Percentiles rank a stretch among this genome's conserved stretches.
These are phyloP conservation scores for Ophiostoma perfectum DNA, from an alignment of 2,329 filamentous ascomycete genomes.

Conservation along the genomic window DNA sequence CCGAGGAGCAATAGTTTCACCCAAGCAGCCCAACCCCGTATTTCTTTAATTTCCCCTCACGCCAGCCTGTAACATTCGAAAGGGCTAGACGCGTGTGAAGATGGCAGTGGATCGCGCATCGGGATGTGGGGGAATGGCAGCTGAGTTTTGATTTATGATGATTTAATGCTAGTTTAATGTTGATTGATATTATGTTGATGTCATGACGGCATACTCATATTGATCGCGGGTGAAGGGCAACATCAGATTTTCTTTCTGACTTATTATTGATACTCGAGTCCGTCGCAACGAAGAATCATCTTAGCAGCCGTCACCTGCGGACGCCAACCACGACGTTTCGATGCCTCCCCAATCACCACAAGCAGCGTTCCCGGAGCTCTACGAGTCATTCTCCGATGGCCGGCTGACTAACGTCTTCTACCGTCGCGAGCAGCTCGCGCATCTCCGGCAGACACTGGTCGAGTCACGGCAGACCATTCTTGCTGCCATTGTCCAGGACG, in stretches of 20 bases:
- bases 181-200: too few relatives aligned
- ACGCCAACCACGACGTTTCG: too few relatives aligned
- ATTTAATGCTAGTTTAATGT: too few relatives aligned
- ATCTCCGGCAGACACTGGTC: conserved; percentile 25
- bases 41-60: neutral
- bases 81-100: neutral
- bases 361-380: conserved; percentile 26
- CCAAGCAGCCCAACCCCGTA: neutral
- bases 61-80: neutral
- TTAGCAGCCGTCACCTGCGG: too few relatives aligned
- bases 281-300: too few relatives aligned
- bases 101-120: neutral
- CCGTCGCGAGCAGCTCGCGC: conserved; percentile 37
- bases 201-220: neutral
- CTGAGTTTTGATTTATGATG: too few relatives aligned
- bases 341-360: neutral
- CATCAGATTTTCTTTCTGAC: too few relatives aligned
- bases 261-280: neutral
- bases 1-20: neutral
- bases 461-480: conserved; percentile 31
- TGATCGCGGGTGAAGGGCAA: too few relatives aligned
- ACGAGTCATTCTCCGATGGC: conserved; percentile 35
- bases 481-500: conserved; percentile 31
- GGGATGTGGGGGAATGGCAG: conserved; percentile 5
- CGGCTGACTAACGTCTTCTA: conserved; percentile 36